Evolutionary conservation across 2,329 filamentous ascomycete genomes (phyloP), one percentile per base, ranked within the genome.

Genomic region (Nothophoma quercina): DNA sequence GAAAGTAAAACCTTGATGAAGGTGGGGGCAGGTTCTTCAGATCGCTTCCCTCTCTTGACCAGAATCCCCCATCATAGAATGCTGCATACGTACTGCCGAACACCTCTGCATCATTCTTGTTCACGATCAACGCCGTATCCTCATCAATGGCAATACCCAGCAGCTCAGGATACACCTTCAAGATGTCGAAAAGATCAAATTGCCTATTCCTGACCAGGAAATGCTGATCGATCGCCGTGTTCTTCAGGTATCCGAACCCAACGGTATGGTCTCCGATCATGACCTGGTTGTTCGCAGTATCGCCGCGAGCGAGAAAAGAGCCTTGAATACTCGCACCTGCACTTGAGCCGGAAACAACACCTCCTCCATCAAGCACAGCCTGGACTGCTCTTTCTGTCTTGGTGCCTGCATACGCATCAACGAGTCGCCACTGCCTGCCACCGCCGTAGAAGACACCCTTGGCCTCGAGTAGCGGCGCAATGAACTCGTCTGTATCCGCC

Each of bases 221-320:
- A 15, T 67, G 64, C 43, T 68, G 64, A 12, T 68, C 64, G 10
- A 67, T 65, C 1, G 62, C 62, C 3, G 62, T 45, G 29, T 68
- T 65, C 30, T 62, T 65, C 4, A 68, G 29, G n/a, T 67, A 67
- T 9, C 65, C 65, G 21, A 68, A 67, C 1, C 63, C 65, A 29
- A 65, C 62, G 0, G 47, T 56, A 23, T 65, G 56, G 34, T 58
- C 58, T 4, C 65, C 65, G 32, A 68, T 55, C 48, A 67, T 55
- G 42, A 65, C 39, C 7, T 63, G 58, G 12, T 64, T 67, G n/a
- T 57, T 62, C 19, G 44, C 34, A 10, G 64, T 67, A 19, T 66
- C 65, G 1, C 62, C 65, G 8, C 63, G 41, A 4, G 59, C 63
- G 6, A 68, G 54, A 19, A 67, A 65, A 25, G 53, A 61, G 2